Evolutionary conservation across 1,284 basidiomycete genomes (phyloP).

Genomic region (Heterobasidion irregulare): DNA sequence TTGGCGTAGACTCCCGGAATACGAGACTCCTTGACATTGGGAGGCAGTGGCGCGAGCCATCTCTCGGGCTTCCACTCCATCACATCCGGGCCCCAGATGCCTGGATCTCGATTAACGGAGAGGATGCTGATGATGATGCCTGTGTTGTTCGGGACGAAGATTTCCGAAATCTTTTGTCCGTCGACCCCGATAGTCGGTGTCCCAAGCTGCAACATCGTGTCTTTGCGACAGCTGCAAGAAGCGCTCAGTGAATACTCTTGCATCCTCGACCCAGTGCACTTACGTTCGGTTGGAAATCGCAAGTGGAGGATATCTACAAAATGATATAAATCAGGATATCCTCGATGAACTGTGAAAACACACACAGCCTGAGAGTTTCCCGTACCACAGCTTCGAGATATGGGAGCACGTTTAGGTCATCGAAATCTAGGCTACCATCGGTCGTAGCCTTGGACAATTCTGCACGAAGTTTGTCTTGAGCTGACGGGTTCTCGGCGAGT

Average conservation of each 20-base stretch:
- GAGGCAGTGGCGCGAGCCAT: background rate
- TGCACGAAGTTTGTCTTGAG: constrained; percentile 16
- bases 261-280: background rate
- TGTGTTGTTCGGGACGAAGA: background rate
- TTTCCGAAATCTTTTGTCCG: background rate
- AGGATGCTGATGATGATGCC: background rate
- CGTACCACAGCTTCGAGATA: constrained; percentile 17
- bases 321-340: background rate
- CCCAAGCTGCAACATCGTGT: background rate
- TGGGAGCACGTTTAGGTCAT: background rate
- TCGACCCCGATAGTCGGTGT: background rate
- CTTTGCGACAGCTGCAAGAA: background rate
- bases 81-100: constrained; percentile 2
- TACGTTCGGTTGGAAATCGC: constrained; percentile 1
- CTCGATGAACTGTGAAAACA: too few relatives aligned
- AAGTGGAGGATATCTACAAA: constrained; percentile 4
- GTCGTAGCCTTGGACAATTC: constrained; percentile 14
- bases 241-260: background rate
- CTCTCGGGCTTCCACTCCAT: constrained; percentile 3
- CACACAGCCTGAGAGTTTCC: constrained; percentile 18
- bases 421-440: constrained; percentile 1
- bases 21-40: background rate
- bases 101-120: background rate
- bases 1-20: constrained; percentile 4
- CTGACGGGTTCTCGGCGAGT: constrained; percentile 9